These are phyloP conservation scores for Daldinia eschscholtzii DNA, from an alignment of 2,329 filamentous ascomycete species.

Conservation along the genomic window DNA sequence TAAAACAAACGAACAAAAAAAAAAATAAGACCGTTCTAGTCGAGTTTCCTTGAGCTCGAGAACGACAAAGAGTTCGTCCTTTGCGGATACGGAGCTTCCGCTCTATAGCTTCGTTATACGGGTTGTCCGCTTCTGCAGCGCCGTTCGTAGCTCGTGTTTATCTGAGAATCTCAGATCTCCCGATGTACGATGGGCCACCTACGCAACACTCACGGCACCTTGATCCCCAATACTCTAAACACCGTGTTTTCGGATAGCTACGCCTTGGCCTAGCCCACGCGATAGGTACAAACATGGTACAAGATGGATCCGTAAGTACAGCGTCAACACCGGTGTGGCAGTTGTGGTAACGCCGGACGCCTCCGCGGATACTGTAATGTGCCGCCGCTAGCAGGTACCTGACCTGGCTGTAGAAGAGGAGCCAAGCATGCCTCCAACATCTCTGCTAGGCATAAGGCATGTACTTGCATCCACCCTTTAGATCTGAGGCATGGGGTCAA, in stretches of 20 bases:
- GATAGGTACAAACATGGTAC: constrained; percentile 31
- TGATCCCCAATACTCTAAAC: constrained; percentile 29
- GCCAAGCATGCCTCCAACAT: constrained; percentile 36
- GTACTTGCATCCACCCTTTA: constrained; percentile 34
- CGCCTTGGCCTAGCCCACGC: constrained; percentile 23
- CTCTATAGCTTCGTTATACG: constrained; percentile 5
- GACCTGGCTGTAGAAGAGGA: constrained; percentile 28
- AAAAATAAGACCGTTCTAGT: constrained; percentile 20
- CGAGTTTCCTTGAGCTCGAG: constrained; percentile 23
- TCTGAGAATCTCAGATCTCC: constrained; percentile 28
- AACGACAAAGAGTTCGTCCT: constrained; percentile 9
- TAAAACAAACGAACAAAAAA: constrained; percentile 24
- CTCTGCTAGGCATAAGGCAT: constrained; percentile 15
- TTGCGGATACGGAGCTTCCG: constrained; percentile 29
- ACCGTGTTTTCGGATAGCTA: constrained; percentile 41
- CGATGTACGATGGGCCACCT: constrained; percentile 35
- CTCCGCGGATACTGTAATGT: constrained; percentile 38
- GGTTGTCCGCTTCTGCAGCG: constrained; percentile 21
- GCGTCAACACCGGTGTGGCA: constrained; percentile 30
- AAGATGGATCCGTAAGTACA: constrained; percentile 29
- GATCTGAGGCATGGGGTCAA: constrained; percentile 34
- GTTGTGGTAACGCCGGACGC: constrained; percentile 37
- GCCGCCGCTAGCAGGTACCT: constrained; percentile 33
- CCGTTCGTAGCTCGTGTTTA: constrained; percentile 22
- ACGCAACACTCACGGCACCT: constrained; percentile 25